Base-by-base conservation (phyloP, 2,329 filamentous ascomycete genomes). In the Talaromyces piceae region DNA sequence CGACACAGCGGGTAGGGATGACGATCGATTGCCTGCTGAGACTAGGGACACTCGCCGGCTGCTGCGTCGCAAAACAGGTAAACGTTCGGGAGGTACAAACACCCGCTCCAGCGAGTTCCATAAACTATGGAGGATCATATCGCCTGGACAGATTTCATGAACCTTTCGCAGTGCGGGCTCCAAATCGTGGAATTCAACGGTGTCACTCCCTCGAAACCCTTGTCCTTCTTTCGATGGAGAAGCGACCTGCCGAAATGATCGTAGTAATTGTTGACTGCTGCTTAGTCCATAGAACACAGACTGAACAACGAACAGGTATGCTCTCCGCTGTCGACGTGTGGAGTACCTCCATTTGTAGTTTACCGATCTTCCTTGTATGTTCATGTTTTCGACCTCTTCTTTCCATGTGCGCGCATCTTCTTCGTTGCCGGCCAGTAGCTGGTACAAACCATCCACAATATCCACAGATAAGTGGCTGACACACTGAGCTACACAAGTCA, bases 211-310 rank as follows among this genome's bases (percentile, higher is more conserved):
- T 33, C 25, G 13, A 6, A 45, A 23, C 20, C 51, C 45, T 18
- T 45, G 51, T 4, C 47, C 41, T 2, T 50, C 47, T 25, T 50
- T 23, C 28, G 53, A 47, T n/a, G 50, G 23, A 2, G 49, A 13
- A 20, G 41, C 27, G 31, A 60, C 57, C 25, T 53, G 56, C 48
- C 63, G 60, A 58, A 75, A 74, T 7, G 73, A 74, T 33, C 55
- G 60, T 4, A 74, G 47, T 8, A 76, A 63, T 43, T 72, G 67
- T 26, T 57, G 63, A 20, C 69, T 64, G 47, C 61, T 67, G 54
- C 72, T 68, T 41, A 76, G 54, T 12, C 70, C 64, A 54, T 69
- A 76, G 52, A 67, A 71, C 1, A 74, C 63, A 49, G 71, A 74
- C 54, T 75, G 73, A 6, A 66, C 62, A 47, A 74, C 54, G 53